Evolutionary conservation across 768 basidiomycete genomes (phyloP).

Genomic region (Calocybe gangraenosa): DNA sequence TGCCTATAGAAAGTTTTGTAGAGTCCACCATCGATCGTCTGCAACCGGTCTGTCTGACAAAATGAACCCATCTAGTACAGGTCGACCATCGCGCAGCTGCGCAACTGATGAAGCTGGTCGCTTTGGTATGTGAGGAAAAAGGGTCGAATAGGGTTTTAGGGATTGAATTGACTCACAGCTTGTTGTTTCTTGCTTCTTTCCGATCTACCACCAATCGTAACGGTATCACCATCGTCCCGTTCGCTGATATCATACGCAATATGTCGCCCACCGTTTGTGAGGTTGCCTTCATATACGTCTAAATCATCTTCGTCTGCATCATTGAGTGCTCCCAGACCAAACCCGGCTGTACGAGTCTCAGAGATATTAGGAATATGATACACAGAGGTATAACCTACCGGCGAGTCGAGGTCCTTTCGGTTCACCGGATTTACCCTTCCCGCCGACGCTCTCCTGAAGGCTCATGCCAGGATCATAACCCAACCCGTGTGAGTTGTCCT

Average conservation of each 20-base stretch:
- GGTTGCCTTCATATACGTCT: conserved; percentile 67
- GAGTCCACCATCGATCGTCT: conserved; percentile 64
- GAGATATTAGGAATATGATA: not conserved
- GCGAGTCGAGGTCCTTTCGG: conserved; percentile 52
- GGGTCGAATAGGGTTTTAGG: not conserved
- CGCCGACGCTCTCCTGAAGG: conserved; percentile 56
- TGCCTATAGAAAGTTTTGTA: conserved; percentile 3
- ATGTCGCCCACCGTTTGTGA: conserved; percentile 35
- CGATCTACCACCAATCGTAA: conserved; percentile 34
- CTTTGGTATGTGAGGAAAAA: conserved; percentile 27
- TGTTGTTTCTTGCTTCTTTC: conserved; percentile 18
- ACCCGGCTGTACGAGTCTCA: conserved; percentile 53
- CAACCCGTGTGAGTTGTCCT: conserved; percentile 77
- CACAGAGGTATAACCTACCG: conserved; percentile 29
- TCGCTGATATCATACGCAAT: conserved; percentile 66
- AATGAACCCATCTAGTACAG: conserved; percentile 72
- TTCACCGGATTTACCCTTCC: conserved; percentile 17
- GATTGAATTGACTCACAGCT: conserved; percentile 23
- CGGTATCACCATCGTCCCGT: conserved; percentile 58
- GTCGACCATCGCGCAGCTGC: conserved; percentile 71
- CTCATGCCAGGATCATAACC: conserved; percentile 71
- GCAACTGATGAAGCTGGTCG: conserved; percentile 24
- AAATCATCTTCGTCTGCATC: conserved; percentile 93
- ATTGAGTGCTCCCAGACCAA: conserved; percentile 85
- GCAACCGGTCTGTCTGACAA: conserved; percentile 62